These are phyloP conservation scores for Phytophthora boehmeriae DNA, from an alignment of 352 stramenopile species.

Conservation along the genomic window DNA sequence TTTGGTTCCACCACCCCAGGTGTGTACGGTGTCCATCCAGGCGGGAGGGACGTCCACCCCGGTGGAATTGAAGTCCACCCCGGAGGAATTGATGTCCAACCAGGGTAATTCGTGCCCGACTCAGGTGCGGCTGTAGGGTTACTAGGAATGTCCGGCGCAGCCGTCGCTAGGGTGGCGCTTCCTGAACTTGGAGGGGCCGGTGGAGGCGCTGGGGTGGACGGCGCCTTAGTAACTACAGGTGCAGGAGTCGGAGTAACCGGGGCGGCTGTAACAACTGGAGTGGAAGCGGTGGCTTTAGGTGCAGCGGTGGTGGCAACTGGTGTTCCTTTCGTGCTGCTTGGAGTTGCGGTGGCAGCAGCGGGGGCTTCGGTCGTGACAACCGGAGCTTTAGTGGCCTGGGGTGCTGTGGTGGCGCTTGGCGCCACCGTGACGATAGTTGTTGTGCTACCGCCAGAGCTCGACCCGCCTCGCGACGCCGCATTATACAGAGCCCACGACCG, in stretches of 20 bases:
- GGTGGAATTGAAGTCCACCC: conserved; percentile 22
- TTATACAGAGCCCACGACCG: conserved; percentile 9
- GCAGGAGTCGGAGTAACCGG: too few species aligned
- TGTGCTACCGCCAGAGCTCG: conserved; percentile 13
- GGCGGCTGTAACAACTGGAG: too few species aligned
- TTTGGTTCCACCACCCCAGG: conserved; percentile 26
- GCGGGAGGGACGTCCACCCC: conserved; percentile 22
- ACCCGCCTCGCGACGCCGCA: conserved; percentile 26
- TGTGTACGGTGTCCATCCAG: conserved; percentile 33
- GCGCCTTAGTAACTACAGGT: neutral
- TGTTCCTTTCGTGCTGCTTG: neutral
- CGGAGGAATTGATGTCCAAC: conserved; percentile 24
- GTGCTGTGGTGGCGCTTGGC: conserved; percentile 17
- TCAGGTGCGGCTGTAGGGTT: conserved; percentile 7
- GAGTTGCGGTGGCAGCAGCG: conserved; percentile 3
- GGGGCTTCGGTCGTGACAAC: conserved; percentile 3
- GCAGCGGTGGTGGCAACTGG: conserved; percentile 10
- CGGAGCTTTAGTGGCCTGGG: conserved; percentile 3
- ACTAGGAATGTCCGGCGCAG: conserved; percentile 5
- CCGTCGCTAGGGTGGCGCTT: neutral
- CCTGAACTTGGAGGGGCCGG: conserved; percentile 2
- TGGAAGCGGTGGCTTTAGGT: conserved; percentile 6
- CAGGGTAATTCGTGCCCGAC: conserved; percentile 16
- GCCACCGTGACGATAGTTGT: conserved; percentile 16
- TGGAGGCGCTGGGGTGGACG: conserved; percentile 10